phyloP scores from a whole-genome alignment of 331 rosid species.

The Malus hybrid region DNA sequence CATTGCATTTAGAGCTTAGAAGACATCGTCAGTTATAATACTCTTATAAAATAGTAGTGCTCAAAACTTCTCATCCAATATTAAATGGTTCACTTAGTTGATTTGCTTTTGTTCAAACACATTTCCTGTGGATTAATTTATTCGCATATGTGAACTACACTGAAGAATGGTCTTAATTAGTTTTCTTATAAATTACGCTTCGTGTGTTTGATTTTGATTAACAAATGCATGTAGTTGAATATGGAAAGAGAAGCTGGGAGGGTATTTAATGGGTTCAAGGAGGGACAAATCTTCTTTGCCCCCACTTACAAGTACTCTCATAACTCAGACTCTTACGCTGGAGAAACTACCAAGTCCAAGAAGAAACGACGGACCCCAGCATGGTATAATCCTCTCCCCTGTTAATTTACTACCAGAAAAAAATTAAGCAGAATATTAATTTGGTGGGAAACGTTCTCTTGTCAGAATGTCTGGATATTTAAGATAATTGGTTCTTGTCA shows the following conservation, averaged over 20 bases:
- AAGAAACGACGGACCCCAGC: slow-evolving; percentile 93
- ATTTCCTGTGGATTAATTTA: background rate
- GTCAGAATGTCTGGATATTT: no score
- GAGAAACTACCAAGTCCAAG: slow-evolving; percentile 80
- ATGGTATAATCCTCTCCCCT: slow-evolving; percentile 35
- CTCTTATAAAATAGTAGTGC: no score
- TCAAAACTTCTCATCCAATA: no score
- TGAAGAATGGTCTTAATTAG: background rate
- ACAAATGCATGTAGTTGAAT: slow-evolving; percentile 58
- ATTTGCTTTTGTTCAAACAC: background rate
- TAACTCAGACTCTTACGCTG: slow-evolving; percentile 83
- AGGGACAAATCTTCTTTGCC: slow-evolving; percentile 68
- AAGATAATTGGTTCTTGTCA: no score
- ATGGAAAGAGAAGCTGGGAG: slow-evolving; percentile 78
- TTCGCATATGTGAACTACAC: background rate
- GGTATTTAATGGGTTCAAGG: slow-evolving; percentile 66
- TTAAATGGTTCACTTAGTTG: no score
- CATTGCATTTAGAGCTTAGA: no score
- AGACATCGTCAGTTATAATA: no score
- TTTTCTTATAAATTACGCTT: background rate
- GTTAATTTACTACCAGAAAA: background rate
- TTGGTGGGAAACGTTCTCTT: background rate
- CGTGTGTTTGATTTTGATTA: background rate
- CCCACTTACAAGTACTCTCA: slow-evolving; percentile 91
- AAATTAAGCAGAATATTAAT: background rate